phyloP scores from a whole-genome alignment of 169 alveolate species.

The Plasmodium vivax region DNA sequence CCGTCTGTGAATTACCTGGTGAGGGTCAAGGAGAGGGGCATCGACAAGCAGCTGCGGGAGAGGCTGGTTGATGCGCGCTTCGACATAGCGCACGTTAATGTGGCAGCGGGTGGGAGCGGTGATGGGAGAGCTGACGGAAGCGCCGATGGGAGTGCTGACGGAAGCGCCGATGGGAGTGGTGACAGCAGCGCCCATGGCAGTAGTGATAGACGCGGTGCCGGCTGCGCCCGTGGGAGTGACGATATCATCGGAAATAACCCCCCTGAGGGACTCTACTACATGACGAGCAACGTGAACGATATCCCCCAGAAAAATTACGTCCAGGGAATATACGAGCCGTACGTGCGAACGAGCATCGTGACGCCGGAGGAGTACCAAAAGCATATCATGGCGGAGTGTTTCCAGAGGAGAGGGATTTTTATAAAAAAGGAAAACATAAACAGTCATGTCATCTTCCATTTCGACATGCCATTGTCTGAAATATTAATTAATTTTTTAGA shows the following conservation, averaged over 20 bases:
- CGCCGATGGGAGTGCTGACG: constrained; percentile 4
- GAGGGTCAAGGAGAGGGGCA: constrained; percentile 69
- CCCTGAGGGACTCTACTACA: neutral
- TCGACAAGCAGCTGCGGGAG: constrained; percentile 59
- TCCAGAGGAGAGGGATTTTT: constrained; percentile 79
- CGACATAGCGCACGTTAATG: constrained; percentile 16
- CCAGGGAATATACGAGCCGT: constrained; percentile 57
- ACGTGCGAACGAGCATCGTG: constrained; percentile 62
- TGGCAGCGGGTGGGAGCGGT: neutral
- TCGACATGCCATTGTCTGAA: constrained; percentile 92
- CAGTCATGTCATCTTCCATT: constrained; percentile 82
- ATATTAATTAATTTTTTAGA: constrained; percentile 93
- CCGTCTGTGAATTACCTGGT: constrained; percentile 90
- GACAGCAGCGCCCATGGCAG: too few species aligned
- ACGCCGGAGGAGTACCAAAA: constrained; percentile 67
- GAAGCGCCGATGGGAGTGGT: neutral
- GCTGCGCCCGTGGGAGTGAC: neutral
- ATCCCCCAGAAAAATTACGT: constrained; percentile 52
- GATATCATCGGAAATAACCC: neutral
- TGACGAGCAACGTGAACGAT: constrained; percentile 74
- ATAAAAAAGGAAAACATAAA: constrained; percentile 68
- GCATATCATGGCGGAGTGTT: constrained; percentile 55
- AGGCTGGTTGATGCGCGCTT: constrained; percentile 24
- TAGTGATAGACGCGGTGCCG: neutral
- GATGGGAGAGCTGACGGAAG: too few species aligned